Conservation (phyloP, 805 yeast genomes). For the Saturnispora gosingensis region DNA sequence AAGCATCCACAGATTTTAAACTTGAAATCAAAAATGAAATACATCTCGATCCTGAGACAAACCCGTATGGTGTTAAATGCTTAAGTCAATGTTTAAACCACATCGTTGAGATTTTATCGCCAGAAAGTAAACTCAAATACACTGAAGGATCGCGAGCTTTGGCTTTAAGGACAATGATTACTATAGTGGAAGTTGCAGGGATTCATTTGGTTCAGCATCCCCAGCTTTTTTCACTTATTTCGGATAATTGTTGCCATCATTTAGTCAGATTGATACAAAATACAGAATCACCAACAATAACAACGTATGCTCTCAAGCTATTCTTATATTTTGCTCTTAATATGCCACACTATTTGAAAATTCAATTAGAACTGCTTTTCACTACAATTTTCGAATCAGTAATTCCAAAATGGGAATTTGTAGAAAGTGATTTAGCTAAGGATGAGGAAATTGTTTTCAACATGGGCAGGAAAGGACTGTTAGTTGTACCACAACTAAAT, state of each 20-base stretch:
- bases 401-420: conserved; percentile 19
- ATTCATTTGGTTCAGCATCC: conserved; percentile 50
- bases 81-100: conserved; percentile 70
- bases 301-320: conserved; percentile 68
- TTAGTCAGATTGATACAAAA: conserved; percentile 71
- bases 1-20: neutral
- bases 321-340: conserved; percentile 65
- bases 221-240: conserved; percentile 53
- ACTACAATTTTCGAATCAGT: conserved; percentile 47
- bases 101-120: conserved; percentile 70
- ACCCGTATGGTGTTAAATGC: conserved; percentile 64
- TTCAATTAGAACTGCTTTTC: conserved; percentile 72
- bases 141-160: conserved; percentile 81
- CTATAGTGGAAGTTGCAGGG: conserved; percentile 79
- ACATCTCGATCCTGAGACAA: conserved; percentile 23
- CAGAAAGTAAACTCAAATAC: conserved; percentile 73
- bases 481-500: conserved; percentile 19
- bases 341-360: conserved; percentile 53
- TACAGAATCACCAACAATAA: conserved; percentile 59
- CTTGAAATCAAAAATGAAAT: neutral
- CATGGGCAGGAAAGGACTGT: conserved; percentile 20
- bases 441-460: conserved; percentile 24
- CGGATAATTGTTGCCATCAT: conserved; percentile 81
- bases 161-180: conserved; percentile 66
- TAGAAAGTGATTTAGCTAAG: conserved; percentile 22